These are phyloP conservation scores for Calonectria hongkongensis DNA, from an alignment of 2,329 filamentous ascomycete genomes.

Conservation along the genomic window DNA sequence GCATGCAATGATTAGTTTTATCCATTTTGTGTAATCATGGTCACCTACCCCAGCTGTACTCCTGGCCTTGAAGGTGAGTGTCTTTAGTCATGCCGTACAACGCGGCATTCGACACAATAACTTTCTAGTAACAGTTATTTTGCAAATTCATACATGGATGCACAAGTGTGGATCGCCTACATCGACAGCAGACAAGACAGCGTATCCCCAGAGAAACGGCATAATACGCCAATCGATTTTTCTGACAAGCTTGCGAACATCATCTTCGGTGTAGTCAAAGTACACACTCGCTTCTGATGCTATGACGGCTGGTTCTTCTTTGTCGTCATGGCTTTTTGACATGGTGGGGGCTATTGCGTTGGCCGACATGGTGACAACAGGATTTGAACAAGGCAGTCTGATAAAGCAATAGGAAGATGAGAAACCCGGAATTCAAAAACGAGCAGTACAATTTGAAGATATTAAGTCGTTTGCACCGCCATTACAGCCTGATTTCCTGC, in stretches of 20 bases:
- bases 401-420: too few species aligned
- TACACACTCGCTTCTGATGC: background rate
- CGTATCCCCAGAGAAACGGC: constrained; percentile 34
- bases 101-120: constrained; percentile 41
- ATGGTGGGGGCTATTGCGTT: background rate
- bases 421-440: too few species aligned
- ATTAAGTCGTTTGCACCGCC: too few species aligned
- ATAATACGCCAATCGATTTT: constrained; percentile 42
- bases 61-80: constrained; percentile 32
- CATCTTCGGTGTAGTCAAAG: constrained; percentile 22
- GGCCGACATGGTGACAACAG: background rate
- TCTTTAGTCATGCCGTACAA: constrained; percentile 38
- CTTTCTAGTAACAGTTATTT: constrained; percentile 24
- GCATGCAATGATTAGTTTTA: too few species aligned
- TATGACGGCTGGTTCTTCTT: background rate
- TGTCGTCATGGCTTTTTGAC: background rate
- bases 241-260: constrained; percentile 25
- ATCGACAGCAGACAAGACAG: constrained; percentile 32
- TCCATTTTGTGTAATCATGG: background rate
- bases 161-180: background rate
- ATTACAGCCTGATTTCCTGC: too few species aligned
- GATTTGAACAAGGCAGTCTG: too few species aligned
- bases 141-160: too few species aligned
- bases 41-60: constrained; percentile 40
- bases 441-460: too few species aligned